Conservation (phyloP, 2,329 filamentous ascomycete species). For the Talaromyces sp. region DNA sequence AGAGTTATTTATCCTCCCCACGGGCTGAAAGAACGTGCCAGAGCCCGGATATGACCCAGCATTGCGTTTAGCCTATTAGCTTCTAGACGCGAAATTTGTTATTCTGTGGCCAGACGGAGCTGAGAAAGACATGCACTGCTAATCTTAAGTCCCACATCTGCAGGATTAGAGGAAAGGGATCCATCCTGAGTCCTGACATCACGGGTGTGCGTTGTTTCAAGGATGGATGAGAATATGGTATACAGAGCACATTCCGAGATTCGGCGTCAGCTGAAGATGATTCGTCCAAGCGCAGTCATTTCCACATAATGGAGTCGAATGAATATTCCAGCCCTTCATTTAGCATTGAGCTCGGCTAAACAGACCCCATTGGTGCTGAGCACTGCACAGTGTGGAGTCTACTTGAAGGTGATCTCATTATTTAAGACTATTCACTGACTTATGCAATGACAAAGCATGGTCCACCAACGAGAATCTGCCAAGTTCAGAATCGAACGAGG, state of each 20-base stretch:
- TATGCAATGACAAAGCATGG: constrained; percentile 2
- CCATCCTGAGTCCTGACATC: background rate
- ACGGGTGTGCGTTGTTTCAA: background rate
- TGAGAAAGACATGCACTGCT: background rate
- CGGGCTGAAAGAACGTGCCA: background rate
- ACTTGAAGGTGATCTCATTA: background rate
- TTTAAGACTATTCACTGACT: background rate
- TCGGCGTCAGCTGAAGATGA: background rate
- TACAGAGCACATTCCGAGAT: background rate
- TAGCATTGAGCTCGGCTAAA: background rate
- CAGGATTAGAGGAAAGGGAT: background rate
- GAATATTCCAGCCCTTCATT: background rate
- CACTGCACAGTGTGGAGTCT: background rate
- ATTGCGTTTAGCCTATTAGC: background rate
- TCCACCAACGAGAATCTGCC: background rate
- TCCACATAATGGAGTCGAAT: background rate
- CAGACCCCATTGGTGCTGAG: background rate
- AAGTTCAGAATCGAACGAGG: background rate
- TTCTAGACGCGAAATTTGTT: background rate
- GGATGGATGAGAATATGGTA: background rate
- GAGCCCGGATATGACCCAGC: background rate
- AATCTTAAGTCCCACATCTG: background rate
- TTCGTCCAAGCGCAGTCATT: background rate
- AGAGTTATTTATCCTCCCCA: background rate
- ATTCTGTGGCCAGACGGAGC: background rate